Conservation (phyloP, 257 asterid genomes). For the Salvia rosmarinus region DNA sequence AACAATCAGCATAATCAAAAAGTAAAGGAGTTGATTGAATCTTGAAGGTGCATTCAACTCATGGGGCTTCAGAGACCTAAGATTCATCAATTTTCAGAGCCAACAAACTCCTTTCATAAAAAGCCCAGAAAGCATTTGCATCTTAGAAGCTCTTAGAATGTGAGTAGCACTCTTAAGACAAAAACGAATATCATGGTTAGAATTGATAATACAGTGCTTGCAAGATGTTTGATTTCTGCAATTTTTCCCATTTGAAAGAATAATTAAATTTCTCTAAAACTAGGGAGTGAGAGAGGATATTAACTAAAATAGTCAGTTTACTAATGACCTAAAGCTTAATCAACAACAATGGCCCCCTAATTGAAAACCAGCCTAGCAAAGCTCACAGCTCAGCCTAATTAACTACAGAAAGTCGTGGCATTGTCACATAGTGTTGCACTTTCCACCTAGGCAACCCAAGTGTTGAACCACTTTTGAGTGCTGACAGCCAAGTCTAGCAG, state of each 20-base stretch:
- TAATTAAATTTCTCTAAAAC: neutral
- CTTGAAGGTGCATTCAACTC: neutral
- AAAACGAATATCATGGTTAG: neutral
- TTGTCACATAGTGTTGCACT: too few species aligned
- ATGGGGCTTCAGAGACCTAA: neutral
- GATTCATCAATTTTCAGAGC: neutral
- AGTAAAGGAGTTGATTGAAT: neutral
- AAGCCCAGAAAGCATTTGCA: neutral
- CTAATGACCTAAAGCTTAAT: neutral
- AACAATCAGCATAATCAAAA: neutral
- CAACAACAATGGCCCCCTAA: neutral
- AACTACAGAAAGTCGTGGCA: too few species aligned
- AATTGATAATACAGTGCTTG: neutral
- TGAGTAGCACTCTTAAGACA: neutral
- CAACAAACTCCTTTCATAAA: neutral
- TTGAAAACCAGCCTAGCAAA: neutral
- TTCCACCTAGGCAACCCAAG: neutral
- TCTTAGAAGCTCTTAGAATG: neutral
- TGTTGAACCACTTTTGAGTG: neutral
- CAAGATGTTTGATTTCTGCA: neutral
- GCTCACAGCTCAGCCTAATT: too few species aligned
- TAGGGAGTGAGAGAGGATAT: too few species aligned
- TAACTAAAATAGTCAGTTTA: too few species aligned
- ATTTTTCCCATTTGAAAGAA: neutral
- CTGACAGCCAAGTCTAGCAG: neutral